A percentile compares a stretch with the other conserved stretches of the same genome.
Conservation (phyloP, 2,329 filamentous ascomycete species). For the Bipolaris gigantea region DNA sequence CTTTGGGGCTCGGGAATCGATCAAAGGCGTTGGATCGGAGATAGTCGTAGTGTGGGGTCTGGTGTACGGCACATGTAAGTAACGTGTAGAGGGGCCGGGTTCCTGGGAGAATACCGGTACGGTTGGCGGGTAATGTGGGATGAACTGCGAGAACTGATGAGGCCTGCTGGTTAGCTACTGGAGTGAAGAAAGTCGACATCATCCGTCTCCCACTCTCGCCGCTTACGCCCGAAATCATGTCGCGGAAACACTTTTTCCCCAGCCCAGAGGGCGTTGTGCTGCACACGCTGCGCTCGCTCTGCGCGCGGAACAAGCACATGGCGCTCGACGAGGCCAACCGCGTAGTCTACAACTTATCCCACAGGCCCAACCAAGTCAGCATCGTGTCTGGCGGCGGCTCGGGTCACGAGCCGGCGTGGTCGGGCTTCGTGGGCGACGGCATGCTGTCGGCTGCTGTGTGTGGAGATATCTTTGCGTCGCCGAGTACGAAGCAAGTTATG, state of each 20-base stretch:
- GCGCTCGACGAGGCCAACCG: constrained; percentile 52
- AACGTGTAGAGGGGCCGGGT: not conserved
- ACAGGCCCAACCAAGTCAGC: constrained; percentile 49
- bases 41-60: not conserved
- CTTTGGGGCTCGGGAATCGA: not conserved
- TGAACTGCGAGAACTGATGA: too few species aligned
- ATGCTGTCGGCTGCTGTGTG: constrained; percentile 54
- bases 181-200: not conserved
- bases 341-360: constrained; percentile 52
- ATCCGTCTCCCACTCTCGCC: not conserved
- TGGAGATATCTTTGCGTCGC: constrained; percentile 54
- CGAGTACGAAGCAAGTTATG: constrained; percentile 54
- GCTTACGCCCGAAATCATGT: constrained; percentile 45
- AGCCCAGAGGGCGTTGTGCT: constrained; percentile 55
- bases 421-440: constrained; percentile 53
- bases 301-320: constrained; percentile 49
- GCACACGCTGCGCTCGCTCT: constrained; percentile 53
- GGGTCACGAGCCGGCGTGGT: constrained; percentile 55
- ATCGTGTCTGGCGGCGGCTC: constrained; percentile 53
- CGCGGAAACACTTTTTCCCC: constrained; percentile 58
- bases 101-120: not conserved
- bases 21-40: not conserved
- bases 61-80: not conserved
- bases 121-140: not conserved
- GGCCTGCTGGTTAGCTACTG: not conserved